A percentile compares a stretch with the other conserved stretches of the same genome.
Conservation (phyloP, 371 early-diverging fungal species). For the Rhizopus delemar region DNA sequence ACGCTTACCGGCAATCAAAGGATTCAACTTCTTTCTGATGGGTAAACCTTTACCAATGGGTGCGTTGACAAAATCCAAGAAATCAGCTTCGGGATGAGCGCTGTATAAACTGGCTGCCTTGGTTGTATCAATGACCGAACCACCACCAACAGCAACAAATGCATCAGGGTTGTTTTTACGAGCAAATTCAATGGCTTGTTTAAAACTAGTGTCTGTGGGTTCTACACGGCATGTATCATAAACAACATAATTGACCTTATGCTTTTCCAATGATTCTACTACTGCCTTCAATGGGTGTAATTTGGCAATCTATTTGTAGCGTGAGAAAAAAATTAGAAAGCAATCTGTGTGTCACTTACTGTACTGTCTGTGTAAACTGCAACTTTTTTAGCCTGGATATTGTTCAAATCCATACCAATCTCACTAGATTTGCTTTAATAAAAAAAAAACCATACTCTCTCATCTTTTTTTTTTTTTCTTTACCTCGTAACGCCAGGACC, state of each 20-base stretch:
- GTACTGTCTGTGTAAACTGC: conserved; percentile 86
- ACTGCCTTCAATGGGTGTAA: conserved; percentile 78
- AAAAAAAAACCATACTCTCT: neutral
- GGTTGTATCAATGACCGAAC: conserved; percentile 91
- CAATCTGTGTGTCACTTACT: conserved; percentile 36
- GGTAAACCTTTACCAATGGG: conserved; percentile 89
- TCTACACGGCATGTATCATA: conserved; percentile 83
- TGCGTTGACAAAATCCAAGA: conserved; percentile 91
- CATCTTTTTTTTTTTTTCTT: conserved; percentile 2
- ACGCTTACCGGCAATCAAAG: conserved; percentile 74
- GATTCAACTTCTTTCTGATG: conserved; percentile 71
- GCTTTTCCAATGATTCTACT: conserved; percentile 73
- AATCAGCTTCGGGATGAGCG: conserved; percentile 80
- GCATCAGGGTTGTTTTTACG: conserved; percentile 75
- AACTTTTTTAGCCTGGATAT: conserved; percentile 79
- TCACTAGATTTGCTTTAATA: conserved; percentile 48
- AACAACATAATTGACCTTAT: conserved; percentile 71
- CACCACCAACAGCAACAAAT: conserved; percentile 92
- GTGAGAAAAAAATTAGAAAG: conserved; percentile 9
- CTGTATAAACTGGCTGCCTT: conserved; percentile 90
- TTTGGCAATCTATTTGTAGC: conserved; percentile 56
- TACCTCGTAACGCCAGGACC: conserved; percentile 82
- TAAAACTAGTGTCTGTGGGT: conserved; percentile 80
- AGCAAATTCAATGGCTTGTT: conserved; percentile 80
- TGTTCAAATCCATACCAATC: conserved; percentile 83